These are phyloP conservation scores for Anthoceros angustus DNA, from an alignment of 225 moss, liverwort and hornwort species.

Conservation along the genomic window DNA sequence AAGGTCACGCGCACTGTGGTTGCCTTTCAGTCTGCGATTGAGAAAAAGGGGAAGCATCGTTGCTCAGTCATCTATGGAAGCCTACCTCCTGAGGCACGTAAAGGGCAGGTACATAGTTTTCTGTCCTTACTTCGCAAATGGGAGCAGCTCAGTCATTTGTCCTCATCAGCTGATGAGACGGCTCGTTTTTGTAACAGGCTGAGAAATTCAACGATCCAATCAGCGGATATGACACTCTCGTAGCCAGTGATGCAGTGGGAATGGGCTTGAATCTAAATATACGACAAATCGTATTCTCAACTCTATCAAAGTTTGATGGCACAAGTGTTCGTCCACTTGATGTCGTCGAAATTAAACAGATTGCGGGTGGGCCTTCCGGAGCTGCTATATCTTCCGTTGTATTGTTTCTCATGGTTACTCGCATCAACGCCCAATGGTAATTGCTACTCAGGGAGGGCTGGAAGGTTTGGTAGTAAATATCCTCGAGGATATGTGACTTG, in stretches of 20 bases:
- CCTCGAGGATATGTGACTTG: conserved; percentile 22
- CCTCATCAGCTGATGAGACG: neutral
- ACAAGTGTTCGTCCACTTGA: conserved; percentile 14
- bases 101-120: conserved; percentile 14
- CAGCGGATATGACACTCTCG: conserved; percentile 20
- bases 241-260: conserved; percentile 30
- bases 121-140: neutral
- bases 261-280: conserved; percentile 32
- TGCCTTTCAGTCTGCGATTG: conserved; percentile 19
- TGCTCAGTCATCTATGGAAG: conserved; percentile 27
- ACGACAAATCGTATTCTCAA: conserved; percentile 19
- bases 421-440: neutral
- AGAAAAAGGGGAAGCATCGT: conserved; percentile 13
- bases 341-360: conserved; percentile 26
- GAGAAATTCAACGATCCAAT: conserved; percentile 18
- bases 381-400: neutral
- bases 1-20: conserved; percentile 4
- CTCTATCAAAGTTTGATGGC: conserved; percentile 25
- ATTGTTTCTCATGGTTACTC: neutral
- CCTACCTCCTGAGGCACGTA: conserved; percentile 27
- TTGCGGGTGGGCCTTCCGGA: conserved; percentile 16
- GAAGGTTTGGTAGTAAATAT: conserved; percentile 20
- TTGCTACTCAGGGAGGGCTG: conserved; percentile 19
- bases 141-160: neutral
- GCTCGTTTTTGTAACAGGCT: conserved; percentile 15